Evolutionary conservation across 1,139 yeast genomes (phyloP).

Genomic region (Candida sp.): DNA sequence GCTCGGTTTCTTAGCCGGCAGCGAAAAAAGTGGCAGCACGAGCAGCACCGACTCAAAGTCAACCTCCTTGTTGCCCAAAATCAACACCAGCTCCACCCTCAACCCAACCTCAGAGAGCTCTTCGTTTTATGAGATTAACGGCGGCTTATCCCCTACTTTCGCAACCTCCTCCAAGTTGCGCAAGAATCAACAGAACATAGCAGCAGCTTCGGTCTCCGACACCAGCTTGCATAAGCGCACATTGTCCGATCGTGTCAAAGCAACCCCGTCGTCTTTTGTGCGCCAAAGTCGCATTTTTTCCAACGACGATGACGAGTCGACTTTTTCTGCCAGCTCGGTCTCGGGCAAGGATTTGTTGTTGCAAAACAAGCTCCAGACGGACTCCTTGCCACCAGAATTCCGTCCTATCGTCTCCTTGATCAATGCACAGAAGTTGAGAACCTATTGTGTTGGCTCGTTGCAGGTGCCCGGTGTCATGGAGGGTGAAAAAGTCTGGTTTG

Average conservation of each 20-base stretch:
- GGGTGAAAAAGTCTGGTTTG: constrained; percentile 30
- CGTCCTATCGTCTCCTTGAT: constrained; percentile 46
- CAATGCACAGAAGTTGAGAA: constrained; percentile 44
- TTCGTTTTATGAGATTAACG: constrained; percentile 7
- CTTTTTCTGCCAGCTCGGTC: constrained; percentile 17
- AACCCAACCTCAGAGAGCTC: constrained; percentile 10
- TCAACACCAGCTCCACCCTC: constrained; percentile 2
- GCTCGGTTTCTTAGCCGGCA: constrained; percentile 5
- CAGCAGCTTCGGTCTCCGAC: constrained; percentile 7
- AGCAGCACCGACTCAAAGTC: constrained; percentile 9
- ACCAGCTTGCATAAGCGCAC: constrained; percentile 18
- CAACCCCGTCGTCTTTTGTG: constrained; percentile 44
- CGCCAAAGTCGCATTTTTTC: constrained; percentile 41
- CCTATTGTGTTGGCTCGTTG: constrained; percentile 39
- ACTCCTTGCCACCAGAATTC: constrained; percentile 40
- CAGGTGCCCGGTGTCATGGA: constrained; percentile 19
- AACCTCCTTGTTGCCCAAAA: constrained; percentile 9
- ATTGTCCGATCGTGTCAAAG: constrained; percentile 31
- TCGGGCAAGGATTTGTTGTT: constrained; percentile 20
- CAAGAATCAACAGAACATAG: constrained; percentile 2
- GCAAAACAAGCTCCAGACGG: constrained; percentile 27
- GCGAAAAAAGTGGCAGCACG: constrained; percentile 10
- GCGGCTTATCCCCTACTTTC: constrained; percentile 2
- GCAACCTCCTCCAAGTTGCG: constrained; percentile 10
- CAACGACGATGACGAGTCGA: constrained; percentile 19